Conservation (phyloP, 1,284 basidiomycete genomes). For the Mycena sp. region DNA sequence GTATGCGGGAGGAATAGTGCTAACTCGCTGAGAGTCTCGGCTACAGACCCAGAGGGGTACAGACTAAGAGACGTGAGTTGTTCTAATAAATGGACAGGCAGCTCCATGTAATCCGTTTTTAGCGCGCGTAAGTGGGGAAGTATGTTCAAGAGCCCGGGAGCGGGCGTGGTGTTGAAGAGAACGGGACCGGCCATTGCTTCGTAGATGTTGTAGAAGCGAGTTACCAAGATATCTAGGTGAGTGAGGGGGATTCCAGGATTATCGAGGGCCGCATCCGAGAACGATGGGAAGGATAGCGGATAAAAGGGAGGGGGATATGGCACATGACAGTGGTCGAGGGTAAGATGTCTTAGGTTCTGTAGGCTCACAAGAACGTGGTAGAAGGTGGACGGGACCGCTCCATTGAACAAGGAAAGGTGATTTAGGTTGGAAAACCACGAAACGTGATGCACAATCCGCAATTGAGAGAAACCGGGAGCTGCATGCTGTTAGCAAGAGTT, state of each 20-base stretch:
- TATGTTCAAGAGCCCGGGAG: neutral
- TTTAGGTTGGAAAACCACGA: slow-evolving; percentile 1
- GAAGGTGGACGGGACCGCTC: neutral
- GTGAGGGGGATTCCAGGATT: neutral
- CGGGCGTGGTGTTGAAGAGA: neutral
- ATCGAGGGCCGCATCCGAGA: neutral
- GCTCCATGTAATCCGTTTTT: neutral
- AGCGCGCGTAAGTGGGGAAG: neutral
- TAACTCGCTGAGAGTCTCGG: neutral
- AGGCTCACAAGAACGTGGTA: neutral
- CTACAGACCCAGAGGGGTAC: neutral
- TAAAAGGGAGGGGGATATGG: neutral
- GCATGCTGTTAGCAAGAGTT: too few relatives aligned
- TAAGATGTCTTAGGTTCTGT: neutral
- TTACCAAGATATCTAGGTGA: neutral
- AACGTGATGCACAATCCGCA: neutral
- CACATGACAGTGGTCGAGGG: neutral
- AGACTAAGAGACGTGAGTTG: neutral
- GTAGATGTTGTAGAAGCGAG: neutral
- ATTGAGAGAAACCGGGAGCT: neutral
- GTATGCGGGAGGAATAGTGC: neutral
- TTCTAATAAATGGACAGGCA: neutral
- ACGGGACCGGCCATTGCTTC: neutral
- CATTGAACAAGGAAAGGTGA: neutral
- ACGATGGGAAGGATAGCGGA: neutral